Percentiles rank a stretch among this genome's conserved stretches.
Conservation (phyloP, 441 rosid species). For the Flueggea neowawraea region DNA sequence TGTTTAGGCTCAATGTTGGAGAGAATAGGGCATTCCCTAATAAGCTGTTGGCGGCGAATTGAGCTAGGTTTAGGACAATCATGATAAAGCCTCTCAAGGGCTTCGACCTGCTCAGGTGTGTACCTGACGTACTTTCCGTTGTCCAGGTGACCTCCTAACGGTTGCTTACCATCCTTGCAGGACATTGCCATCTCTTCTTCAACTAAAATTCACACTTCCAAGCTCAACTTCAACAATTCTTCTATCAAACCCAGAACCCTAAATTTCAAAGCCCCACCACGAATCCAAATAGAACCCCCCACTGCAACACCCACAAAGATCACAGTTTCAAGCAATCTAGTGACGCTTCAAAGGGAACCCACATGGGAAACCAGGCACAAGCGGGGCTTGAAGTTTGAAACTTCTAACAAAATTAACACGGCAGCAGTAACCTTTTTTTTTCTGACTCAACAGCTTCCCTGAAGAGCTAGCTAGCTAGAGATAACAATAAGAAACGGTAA, state of each 20-base stretch:
- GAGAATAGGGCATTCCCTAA: conserved; percentile 98
- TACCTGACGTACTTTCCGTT: conserved; percentile 98
- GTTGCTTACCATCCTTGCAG: conserved; percentile 81
- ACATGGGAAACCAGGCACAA: no score
- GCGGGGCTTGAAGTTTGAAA: no score
- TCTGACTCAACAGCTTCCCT: no score
- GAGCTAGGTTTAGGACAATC: conserved; percentile 99
- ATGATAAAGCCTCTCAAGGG: conserved; percentile 97
- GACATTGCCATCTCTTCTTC: conserved; percentile 64
- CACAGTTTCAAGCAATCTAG: no score
- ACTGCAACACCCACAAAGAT: no score
- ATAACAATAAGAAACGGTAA: neutral
- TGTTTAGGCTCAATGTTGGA: conserved; percentile 97
- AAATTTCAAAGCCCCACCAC: neutral
- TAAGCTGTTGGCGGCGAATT: conserved; percentile 94
- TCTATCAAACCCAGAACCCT: neutral
- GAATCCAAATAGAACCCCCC: conserved; percentile 11
- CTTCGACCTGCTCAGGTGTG: conserved; percentile 99
- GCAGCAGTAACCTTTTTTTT: no score
- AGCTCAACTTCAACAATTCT: conserved; percentile 12
- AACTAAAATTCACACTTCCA: neutral
- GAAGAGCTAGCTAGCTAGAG: no score
- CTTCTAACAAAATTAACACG: no score
- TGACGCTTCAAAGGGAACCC: no score
- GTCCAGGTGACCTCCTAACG: conserved; percentile 42